A percentile compares a stretch with the other conserved stretches of the same genome.
These are phyloP conservation scores for Clavariopsis aquatica DNA, from an alignment of 495 filamentous ascomycete species.

Conservation along the genomic window DNA sequence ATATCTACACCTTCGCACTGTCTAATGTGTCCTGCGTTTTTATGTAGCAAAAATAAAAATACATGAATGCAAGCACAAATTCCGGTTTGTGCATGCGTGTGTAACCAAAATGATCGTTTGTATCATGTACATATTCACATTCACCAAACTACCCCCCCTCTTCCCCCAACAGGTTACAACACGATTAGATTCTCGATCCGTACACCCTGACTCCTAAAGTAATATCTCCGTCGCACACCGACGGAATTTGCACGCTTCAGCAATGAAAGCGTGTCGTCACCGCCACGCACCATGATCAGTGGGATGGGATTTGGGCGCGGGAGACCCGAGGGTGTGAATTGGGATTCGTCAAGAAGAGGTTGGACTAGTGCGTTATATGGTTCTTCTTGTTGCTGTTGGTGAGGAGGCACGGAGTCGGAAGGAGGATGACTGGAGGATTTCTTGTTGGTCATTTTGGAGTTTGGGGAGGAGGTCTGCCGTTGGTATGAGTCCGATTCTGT, in stretches of 20 bases:
- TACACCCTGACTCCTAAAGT: conserved; percentile 77
- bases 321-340: conserved; percentile 71
- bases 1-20: neutral
- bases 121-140: conserved; percentile 1
- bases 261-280: conserved; percentile 65
- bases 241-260: conserved; percentile 62
- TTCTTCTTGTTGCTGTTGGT: neutral
- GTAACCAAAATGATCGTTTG: neutral
- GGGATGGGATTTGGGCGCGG: conserved; percentile 70
- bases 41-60: neutral
- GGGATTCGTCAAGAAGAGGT: conserved; percentile 75
- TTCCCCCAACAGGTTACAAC: conserved; percentile 44
- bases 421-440: neutral
- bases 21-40: neutral
- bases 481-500: too few relatives aligned
- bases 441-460: conserved; percentile 17
- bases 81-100: neutral
- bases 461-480: neutral
- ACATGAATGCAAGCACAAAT: too few relatives aligned
- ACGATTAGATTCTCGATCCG: conserved; percentile 79
- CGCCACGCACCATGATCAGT: conserved; percentile 84
- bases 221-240: conserved; percentile 75
- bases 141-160: neutral
- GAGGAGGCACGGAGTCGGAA: neutral
- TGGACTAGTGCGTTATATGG: conserved; percentile 51